Percentiles rank a stretch among this genome's conserved stretches.
phyloP scores from a whole-genome alignment of 371 early-diverging fungal species.

The Blakeslea trispora region DNA sequence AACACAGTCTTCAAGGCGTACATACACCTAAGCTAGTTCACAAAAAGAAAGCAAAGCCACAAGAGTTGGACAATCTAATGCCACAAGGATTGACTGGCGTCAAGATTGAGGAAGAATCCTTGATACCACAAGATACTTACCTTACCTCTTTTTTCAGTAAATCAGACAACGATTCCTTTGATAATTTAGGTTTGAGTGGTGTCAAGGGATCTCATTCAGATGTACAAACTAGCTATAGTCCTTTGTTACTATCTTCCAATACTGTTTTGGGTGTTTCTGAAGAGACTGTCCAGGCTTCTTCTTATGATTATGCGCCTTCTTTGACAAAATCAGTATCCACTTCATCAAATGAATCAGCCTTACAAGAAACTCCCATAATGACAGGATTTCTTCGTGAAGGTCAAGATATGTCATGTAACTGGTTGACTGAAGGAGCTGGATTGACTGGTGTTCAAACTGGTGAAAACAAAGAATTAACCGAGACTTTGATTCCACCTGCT shows the following conservation, averaged over 20 bases:
- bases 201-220: background rate
- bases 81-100: constrained; percentile 25
- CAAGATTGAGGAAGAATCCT: constrained; percentile 6
- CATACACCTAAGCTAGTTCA: constrained; percentile 12
- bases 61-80: constrained; percentile 9
- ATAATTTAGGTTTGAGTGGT: background rate
- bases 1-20: constrained; percentile 17
- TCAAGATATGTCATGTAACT: background rate
- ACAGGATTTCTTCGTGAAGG: constrained; percentile 10
- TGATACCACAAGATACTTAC: background rate
- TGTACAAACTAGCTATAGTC: no score
- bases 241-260: no score
- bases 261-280: background rate
- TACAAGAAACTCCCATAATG: constrained; percentile 1
- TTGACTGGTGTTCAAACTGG: background rate
- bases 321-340: background rate
- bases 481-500: background rate
- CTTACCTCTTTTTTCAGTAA: constrained; percentile 5
- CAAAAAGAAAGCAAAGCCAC: background rate
- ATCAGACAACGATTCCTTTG: background rate
- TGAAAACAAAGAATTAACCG: constrained; percentile 1
- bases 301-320: background rate
- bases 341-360: background rate
- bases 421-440: background rate
- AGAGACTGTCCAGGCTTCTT: background rate